Evolutionary conservation across 768 basidiomycete species (phyloP).

Genomic region (Mycena latifolia): DNA sequence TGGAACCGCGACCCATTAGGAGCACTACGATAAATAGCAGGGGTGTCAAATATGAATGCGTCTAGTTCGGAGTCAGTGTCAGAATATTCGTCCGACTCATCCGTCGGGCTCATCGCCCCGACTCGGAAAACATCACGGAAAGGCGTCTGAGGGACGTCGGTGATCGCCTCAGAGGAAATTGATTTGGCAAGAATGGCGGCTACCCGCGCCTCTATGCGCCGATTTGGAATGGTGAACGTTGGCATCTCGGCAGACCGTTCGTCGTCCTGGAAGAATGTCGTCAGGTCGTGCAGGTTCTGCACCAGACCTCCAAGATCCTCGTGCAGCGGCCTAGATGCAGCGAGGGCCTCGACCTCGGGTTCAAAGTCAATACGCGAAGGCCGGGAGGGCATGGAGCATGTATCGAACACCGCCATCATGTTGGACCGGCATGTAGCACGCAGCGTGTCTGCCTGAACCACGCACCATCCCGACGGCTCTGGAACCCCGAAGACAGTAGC

Average conservation of each 20-base stretch:
- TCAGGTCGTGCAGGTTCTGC: slow-evolving; percentile 82
- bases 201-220: slow-evolving; percentile 80
- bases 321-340: slow-evolving; percentile 58
- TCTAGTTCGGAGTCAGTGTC: slow-evolving; percentile 63
- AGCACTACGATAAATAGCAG: slow-evolving; percentile 56
- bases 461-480: slow-evolving; percentile 88
- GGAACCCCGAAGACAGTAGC: slow-evolving; percentile 87
- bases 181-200: slow-evolving; percentile 88
- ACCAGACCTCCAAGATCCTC: slow-evolving; percentile 85
- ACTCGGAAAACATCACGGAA: slow-evolving; percentile 83
- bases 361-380: slow-evolving; percentile 82
- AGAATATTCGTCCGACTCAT: slow-evolving; percentile 62
- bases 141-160: slow-evolving; percentile 81
- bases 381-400: slow-evolving; percentile 77
- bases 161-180: slow-evolving; percentile 62
- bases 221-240: slow-evolving; percentile 60
- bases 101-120: slow-evolving; percentile 49
- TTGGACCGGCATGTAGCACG: slow-evolving; percentile 79
- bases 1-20: slow-evolving; percentile 57
- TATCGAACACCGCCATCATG: slow-evolving; percentile 88
- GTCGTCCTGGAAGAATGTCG: slow-evolving; percentile 76
- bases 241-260: slow-evolving; percentile 44
- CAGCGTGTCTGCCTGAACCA: slow-evolving; percentile 73
- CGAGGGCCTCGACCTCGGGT: slow-evolving; percentile 66
- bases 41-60: slow-evolving; percentile 74